phyloP scores from a whole-genome alignment of 2,329 filamentous ascomycete genomes.

The Boeremia lycopersici region DNA sequence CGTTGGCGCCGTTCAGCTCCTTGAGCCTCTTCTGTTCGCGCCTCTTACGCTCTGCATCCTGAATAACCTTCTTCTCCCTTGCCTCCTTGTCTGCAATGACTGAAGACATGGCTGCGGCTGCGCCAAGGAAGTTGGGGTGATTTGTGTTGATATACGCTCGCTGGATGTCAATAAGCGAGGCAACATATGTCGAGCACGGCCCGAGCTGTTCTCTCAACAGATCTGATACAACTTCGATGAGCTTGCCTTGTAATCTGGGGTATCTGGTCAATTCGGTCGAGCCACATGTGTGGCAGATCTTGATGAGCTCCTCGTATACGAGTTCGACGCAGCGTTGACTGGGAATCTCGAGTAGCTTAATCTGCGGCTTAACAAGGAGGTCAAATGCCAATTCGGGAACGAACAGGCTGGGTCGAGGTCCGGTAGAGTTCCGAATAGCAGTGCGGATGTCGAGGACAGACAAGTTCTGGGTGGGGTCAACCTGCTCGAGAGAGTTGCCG shows the following conservation, averaged over 20 bases:
- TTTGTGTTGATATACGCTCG: constrained; percentile 99
- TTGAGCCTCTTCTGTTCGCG: constrained; percentile 83
- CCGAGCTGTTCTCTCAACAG: constrained; percentile 90
- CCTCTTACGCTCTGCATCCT: constrained; percentile 84
- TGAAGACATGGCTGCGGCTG: constrained; percentile 95
- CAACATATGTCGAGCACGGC: constrained; percentile 87
- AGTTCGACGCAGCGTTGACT: constrained; percentile 97
- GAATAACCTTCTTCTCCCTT: constrained; percentile 79
- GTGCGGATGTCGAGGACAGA: constrained; percentile 94
- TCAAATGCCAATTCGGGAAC: constrained; percentile 98
- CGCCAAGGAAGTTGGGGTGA: constrained; percentile 96
- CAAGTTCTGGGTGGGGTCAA: constrained; percentile 94
- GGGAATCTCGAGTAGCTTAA: constrained; percentile 92
- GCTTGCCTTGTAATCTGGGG: constrained; percentile 90
- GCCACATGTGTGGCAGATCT: constrained; percentile 98
- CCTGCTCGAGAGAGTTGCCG: constrained; percentile 92
- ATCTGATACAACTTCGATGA: constrained; percentile 98
- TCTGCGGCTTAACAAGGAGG: constrained; percentile 95
- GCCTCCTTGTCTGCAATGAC: constrained; percentile 96
- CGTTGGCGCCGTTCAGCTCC: constrained; percentile 70
- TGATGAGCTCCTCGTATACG: constrained; percentile 98
- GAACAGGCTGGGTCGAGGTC: constrained; percentile 91
- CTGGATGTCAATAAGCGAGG: constrained; percentile 96
- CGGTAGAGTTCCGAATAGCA: constrained; percentile 96
- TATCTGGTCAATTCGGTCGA: constrained; percentile 92